Percentiles rank a stretch among this genome's conserved stretches.
These are phyloP conservation scores for Triticum urartu DNA, from an alignment of 176 grass and related monocot species.

Conservation along the genomic window DNA sequence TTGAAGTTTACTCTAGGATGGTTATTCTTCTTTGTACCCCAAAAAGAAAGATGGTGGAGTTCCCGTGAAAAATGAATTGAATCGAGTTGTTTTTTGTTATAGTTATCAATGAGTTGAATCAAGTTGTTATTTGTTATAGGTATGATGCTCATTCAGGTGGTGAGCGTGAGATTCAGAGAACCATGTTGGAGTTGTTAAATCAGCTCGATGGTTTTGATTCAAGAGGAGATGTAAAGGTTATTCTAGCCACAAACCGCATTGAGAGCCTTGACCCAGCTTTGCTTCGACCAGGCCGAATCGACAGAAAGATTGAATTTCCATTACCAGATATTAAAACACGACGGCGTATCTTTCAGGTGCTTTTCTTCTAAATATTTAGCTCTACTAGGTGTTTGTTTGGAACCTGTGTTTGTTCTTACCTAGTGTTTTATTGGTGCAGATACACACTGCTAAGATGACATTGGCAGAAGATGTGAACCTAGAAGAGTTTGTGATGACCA, in stretches of 20 bases:
- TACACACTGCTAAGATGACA: conserved; percentile 87
- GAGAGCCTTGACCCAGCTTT: conserved; percentile 79
- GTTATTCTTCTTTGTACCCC: conserved; percentile 21
- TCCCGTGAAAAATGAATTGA: neutral
- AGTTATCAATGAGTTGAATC: conserved; percentile 40
- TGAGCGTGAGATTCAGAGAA: conserved; percentile 84
- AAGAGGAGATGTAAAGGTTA: conserved; percentile 85
- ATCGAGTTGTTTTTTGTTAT: conserved; percentile 3
- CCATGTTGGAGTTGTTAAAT: conserved; percentile 84
- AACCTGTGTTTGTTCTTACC: conserved; percentile 6
- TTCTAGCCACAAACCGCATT: conserved; percentile 81
- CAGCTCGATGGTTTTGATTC: conserved; percentile 92
- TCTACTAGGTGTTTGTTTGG: neutral
- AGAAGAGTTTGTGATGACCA: conserved; percentile 81
- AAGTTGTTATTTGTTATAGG: conserved; percentile 32
- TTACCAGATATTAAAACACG: conserved; percentile 83
- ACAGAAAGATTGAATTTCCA: conserved; percentile 82
- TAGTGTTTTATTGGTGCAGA: conserved; percentile 32
- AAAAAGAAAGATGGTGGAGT: neutral
- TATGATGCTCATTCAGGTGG: conserved; percentile 90
- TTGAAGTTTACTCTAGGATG: neutral
- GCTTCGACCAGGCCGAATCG: conserved; percentile 77
- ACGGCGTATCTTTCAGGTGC: conserved; percentile 69
- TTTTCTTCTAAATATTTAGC: conserved; percentile 9
- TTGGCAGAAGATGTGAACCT: conserved; percentile 77